Conservation (phyloP, 2,329 filamentous ascomycete genomes). For the Fusarium coicis region DNA sequence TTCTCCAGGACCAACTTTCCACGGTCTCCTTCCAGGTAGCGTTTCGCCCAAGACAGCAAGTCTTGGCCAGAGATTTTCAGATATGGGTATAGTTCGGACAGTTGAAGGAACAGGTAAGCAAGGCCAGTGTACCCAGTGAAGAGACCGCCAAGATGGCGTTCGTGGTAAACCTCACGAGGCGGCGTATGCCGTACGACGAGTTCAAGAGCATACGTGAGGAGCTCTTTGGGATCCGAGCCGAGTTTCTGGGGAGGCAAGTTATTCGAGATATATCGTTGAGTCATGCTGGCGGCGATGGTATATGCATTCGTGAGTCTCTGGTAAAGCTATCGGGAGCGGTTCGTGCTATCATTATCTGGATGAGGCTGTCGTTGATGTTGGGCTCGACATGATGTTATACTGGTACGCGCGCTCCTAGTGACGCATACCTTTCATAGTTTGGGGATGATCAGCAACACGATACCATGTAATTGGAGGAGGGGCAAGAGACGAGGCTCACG, state of each 20-base stretch:
- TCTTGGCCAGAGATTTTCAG: constrained; percentile 55
- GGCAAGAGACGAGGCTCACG: constrained; percentile 26
- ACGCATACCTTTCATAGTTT: constrained; percentile 36
- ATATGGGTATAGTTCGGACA: constrained; percentile 57
- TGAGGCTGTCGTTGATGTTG: constrained; percentile 19
- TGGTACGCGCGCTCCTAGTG: constrained; percentile 22
- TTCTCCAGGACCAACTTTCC: constrained; percentile 51
- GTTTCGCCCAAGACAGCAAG: constrained; percentile 57
- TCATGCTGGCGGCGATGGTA: constrained; percentile 31
- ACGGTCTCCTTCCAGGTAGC: constrained; percentile 57
- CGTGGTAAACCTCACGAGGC: constrained; percentile 50
- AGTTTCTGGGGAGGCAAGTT: constrained; percentile 47
- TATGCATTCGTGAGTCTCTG: constrained; percentile 3
- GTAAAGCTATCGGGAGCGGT: not conserved
- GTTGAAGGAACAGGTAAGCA: constrained; percentile 64
- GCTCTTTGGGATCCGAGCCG: constrained; percentile 40
- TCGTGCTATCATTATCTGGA: constrained; percentile 5
- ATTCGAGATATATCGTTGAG: constrained; percentile 50
- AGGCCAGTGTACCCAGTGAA: constrained; percentile 65
- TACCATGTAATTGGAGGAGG: constrained; percentile 29
- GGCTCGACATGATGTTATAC: constrained; percentile 24
- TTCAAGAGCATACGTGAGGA: constrained; percentile 51
- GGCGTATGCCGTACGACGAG: constrained; percentile 51
- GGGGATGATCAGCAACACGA: constrained; percentile 32
- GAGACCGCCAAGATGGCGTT: constrained; percentile 56